These are phyloP conservation scores for Nannochloropsis salina DNA, from an alignment of 108 stramenopile genomes.

Conservation along the genomic window DNA sequence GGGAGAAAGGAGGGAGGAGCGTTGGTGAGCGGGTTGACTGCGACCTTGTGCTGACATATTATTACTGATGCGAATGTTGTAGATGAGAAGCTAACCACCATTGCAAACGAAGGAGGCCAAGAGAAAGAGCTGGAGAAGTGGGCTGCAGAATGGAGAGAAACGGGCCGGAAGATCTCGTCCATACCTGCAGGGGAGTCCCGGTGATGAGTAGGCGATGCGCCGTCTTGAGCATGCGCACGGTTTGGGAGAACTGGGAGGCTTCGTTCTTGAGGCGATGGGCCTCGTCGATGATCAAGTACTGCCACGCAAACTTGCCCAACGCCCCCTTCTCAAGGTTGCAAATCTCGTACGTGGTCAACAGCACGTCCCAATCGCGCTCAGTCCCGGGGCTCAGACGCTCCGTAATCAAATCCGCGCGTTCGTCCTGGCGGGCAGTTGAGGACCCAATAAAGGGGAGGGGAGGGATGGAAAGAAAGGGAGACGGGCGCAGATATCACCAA, in stretches of 20 bases:
- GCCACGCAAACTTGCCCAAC: conserved; percentile 82
- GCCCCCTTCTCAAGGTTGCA: conserved; percentile 74
- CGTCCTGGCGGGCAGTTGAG: conserved; percentile 27
- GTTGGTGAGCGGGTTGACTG: no score
- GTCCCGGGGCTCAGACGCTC: conserved; percentile 39
- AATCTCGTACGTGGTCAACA: conserved; percentile 95
- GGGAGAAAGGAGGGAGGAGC: neutral
- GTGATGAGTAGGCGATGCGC: conserved; percentile 87
- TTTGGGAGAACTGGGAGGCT: conserved; percentile 61
- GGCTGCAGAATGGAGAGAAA: neutral
- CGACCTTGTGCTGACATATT: no score
- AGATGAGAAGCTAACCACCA: conserved; percentile 31
- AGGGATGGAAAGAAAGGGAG: neutral
- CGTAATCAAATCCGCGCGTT: conserved; percentile 42
- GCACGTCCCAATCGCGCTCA: conserved; percentile 76
- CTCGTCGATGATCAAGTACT: conserved; percentile 94
- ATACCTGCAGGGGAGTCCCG: conserved; percentile 90
- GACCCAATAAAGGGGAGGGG: no score
- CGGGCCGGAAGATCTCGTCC: neutral
- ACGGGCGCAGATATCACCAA: no score
- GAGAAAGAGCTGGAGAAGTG: neutral
- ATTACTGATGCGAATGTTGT: conserved; percentile 12
- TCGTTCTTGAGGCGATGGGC: conserved; percentile 97
- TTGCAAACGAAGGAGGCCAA: conserved; percentile 12
- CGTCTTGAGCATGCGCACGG: conserved; percentile 77